Percentiles rank a stretch among this genome's conserved stretches.
These are phyloP conservation scores for Chytriomyces confervae DNA, from an alignment of 192 early-diverging fungal species.

Conservation along the genomic window DNA sequence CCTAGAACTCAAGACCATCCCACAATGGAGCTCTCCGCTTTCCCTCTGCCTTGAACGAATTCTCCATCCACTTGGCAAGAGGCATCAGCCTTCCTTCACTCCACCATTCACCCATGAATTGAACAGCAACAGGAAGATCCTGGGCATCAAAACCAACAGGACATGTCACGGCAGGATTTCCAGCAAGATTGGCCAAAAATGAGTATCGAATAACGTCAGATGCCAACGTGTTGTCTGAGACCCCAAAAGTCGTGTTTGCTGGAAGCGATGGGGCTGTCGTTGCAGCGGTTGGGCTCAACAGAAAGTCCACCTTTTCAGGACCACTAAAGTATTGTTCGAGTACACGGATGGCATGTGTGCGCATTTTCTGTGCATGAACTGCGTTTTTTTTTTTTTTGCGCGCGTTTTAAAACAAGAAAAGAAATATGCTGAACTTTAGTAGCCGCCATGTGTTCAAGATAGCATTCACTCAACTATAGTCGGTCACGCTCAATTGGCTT, in stretches of 20 bases:
- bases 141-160: conserved; percentile 62
- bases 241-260: conserved; percentile 48
- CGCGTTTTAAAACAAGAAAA: too few relatives aligned
- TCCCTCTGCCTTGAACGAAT: background rate
- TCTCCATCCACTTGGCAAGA: conserved; percentile 36
- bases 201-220: conserved; percentile 59
- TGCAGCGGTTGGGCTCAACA: conserved; percentile 65
- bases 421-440: too few relatives aligned
- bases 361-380: conserved; percentile 26
- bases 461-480: conserved; percentile 11
- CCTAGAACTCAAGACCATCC: conserved; percentile 7
- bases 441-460: too few relatives aligned
- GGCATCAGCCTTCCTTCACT: conserved; percentile 63
- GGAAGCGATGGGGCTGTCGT: conserved; percentile 65
- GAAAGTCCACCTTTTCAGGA: conserved; percentile 34
- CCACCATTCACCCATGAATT: conserved; percentile 73
- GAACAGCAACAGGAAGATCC: conserved; percentile 68
- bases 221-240: conserved; percentile 53
- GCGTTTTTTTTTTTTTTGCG: too few relatives aligned
- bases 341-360: conserved; percentile 20
- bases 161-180: conserved; percentile 68
- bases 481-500: background rate
- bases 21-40: conserved; percentile 2
- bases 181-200: conserved; percentile 66
- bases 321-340: conserved; percentile 5